These are phyloP conservation scores for Eragrostis curvula DNA, from an alignment of 176 grass and related monocot genomes.

Conservation along the genomic window DNA sequence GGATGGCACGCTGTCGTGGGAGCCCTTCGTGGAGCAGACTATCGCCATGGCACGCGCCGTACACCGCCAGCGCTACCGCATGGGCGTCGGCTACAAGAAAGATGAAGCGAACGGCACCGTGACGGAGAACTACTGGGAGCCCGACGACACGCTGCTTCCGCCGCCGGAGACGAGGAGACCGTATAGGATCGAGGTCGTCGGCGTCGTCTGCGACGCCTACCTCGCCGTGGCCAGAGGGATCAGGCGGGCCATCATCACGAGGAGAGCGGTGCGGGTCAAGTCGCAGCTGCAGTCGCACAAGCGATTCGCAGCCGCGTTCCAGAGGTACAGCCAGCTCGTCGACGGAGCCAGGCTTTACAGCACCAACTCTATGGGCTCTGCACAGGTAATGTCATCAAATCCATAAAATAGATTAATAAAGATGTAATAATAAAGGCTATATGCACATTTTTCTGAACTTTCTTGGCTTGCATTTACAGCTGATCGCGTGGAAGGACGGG, in stretches of 20 bases:
- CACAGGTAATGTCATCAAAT: too few relatives aligned
- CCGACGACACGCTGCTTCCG: not conserved
- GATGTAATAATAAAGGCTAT: too few relatives aligned
- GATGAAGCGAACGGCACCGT: constrained; percentile 50
- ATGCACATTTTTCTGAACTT: not conserved
- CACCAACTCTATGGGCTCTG: constrained; percentile 67
- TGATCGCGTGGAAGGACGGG: constrained; percentile 86
- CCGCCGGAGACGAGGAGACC: constrained; percentile 47
- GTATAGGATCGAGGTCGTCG: constrained; percentile 88
- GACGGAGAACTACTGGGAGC: constrained; percentile 90
- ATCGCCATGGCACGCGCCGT: constrained; percentile 78
- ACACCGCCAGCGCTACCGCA: constrained; percentile 85
- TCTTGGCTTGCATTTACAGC: constrained; percentile 8
- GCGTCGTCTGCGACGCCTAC: constrained; percentile 90
- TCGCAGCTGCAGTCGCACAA: constrained; percentile 92
- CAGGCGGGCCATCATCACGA: constrained; percentile 79
- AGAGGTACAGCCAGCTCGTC: constrained; percentile 75
- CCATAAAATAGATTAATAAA: too few relatives aligned
- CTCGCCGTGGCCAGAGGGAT: constrained; percentile 88
- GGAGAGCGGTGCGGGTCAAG: constrained; percentile 83
- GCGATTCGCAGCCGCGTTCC: constrained; percentile 77
- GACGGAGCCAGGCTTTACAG: constrained; percentile 86
- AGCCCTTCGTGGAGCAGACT: constrained; percentile 89
- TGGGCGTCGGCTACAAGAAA: constrained; percentile 90
- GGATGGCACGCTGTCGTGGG: constrained; percentile 96